Evolutionary conservation across 306 rosid species (phyloP).

Genomic region (Citrullus mucosospermus): DNA sequence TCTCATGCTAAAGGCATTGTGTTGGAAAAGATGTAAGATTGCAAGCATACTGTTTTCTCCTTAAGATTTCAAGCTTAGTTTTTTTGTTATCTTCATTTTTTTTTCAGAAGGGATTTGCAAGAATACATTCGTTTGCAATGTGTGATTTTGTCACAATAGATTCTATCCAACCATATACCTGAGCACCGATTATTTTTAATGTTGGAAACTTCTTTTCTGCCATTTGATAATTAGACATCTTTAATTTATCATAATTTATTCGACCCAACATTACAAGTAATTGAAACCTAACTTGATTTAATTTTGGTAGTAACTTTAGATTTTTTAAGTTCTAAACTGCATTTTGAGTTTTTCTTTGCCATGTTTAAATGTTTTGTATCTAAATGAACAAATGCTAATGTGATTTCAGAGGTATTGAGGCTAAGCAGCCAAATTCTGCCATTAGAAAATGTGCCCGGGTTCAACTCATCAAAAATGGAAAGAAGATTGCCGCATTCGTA

Average conservation of each 20-base stretch:
- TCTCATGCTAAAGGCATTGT: conserved; percentile 83
- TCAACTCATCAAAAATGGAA: conserved; percentile 69
- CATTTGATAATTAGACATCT: not conserved
- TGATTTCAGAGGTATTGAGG: conserved; percentile 56
- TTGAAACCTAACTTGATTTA: not conserved
- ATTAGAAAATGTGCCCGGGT: conserved; percentile 85
- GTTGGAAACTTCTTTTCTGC: not conserved
- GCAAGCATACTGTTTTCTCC: not conserved
- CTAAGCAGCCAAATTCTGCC: conserved; percentile 87
- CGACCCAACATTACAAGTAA: not conserved
- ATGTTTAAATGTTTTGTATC: not conserved
- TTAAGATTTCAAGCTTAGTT: not conserved
- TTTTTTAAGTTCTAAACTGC: not conserved
- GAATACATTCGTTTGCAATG: not conserved
- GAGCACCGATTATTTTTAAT: not conserved
- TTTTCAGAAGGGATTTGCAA: not conserved
- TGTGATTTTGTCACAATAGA: not conserved
- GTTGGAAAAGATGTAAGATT: conserved; percentile 44
- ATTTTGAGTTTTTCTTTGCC: not conserved
- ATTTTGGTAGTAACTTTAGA: not conserved
- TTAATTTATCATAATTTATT: too few species aligned
- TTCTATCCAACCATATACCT: not conserved
- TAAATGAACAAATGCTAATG: not conserved
- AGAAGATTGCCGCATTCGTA: conserved; percentile 80
- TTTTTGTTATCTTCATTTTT: not conserved